Base-by-base conservation (phyloP, 1,284 basidiomycete species). In the Peniophora sp. region DNA sequence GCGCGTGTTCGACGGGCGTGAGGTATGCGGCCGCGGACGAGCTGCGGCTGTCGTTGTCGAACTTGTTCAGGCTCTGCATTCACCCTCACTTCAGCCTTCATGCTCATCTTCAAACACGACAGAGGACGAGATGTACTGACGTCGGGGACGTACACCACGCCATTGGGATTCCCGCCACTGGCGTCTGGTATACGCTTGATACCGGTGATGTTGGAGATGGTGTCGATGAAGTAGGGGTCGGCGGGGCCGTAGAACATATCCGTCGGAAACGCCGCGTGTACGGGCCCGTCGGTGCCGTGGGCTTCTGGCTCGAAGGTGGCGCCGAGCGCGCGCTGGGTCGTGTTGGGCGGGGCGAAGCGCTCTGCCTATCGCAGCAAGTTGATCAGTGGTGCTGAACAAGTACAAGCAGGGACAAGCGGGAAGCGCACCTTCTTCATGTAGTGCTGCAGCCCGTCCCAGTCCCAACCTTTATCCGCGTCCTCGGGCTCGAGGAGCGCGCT, bases 241-340 rank as follows among this genome's bases (percentile, higher is more conserved):
- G 80, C 75, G 1, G 75, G 74, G 2, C 80, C 81, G 9, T 74
- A 74, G 55, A 75, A 83, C 74, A 83, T 82, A 6, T 54, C 57
- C 51, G 73, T 68, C 1, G 74, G 73, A 54, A 66, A 74, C 0
- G 70, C 71, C 42, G 79, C 75, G 55, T 78, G 73, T 0, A 85
- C 68, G 0, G 80, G 80, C 0, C 82, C 82, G 1, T 61, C 52
- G 20, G 63, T 71, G 8, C 79, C 81, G 58, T 85, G 81, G 55
- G 73, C 79, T 45, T 59, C 64, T 52, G 59, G 61, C 34, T 71
- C 64, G 2, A 60, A 73, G 50, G 75, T 68, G 0, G 79, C 76
- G 3, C 76, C 79, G 52, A 73, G 74, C 0, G 68, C 66, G 1
- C 61, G 59, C 61, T 79, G 77, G 41, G 70, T 65, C n/a, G 61